A percentile compares a stretch with the other conserved stretches of the same genome.
phyloP scores from a whole-genome alignment of 163 green algal genomes.

The Chloromonas sp. region DNA sequence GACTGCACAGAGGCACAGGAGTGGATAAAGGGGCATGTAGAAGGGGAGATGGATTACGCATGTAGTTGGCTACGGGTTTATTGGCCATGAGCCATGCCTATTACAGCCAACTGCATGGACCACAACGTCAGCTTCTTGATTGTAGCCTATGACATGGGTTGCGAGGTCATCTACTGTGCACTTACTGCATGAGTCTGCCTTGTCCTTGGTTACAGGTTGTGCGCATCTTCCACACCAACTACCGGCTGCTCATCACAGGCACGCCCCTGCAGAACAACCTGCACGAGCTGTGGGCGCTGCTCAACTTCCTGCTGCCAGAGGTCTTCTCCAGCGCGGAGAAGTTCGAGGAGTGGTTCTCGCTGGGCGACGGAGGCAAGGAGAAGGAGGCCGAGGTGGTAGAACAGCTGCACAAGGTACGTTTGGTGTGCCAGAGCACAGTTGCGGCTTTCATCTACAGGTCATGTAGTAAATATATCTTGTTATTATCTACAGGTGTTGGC shows the following conservation, averaged over 20 bases:
- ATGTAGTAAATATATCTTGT: too few species aligned
- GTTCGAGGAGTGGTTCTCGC: conserved; percentile 97
- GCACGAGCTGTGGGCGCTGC: conserved; percentile 97
- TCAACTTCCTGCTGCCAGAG: conserved; percentile 96
- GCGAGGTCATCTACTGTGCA: too few species aligned
- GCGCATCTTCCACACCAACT: conserved; percentile 89
- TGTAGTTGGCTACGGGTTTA: too few species aligned
- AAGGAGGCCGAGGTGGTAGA: conserved; percentile 93
- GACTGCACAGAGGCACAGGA: too few species aligned
- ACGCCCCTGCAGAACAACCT: conserved; percentile 98
- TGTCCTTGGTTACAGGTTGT: conserved; percentile 60
- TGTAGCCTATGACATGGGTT: too few species aligned
- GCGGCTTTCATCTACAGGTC: too few species aligned
- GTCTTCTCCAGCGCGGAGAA: conserved; percentile 89
- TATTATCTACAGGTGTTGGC: background rate
- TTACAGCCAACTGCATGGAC: too few species aligned
- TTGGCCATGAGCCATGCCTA: too few species aligned
- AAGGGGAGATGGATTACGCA: too few species aligned
- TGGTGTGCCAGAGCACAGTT: background rate
- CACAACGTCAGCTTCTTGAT: too few species aligned
- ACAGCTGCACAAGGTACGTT: conserved; percentile 95
- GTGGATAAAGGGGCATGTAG: too few species aligned
- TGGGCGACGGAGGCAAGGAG: conserved; percentile 76
- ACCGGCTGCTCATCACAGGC: conserved; percentile 96
- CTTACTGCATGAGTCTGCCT: too few species aligned